A percentile compares a stretch with the other conserved stretches of the same genome.
These are phyloP conservation scores for Filosporella fistucella DNA, from an alignment of 495 filamentous ascomycete species.

Conservation along the genomic window DNA sequence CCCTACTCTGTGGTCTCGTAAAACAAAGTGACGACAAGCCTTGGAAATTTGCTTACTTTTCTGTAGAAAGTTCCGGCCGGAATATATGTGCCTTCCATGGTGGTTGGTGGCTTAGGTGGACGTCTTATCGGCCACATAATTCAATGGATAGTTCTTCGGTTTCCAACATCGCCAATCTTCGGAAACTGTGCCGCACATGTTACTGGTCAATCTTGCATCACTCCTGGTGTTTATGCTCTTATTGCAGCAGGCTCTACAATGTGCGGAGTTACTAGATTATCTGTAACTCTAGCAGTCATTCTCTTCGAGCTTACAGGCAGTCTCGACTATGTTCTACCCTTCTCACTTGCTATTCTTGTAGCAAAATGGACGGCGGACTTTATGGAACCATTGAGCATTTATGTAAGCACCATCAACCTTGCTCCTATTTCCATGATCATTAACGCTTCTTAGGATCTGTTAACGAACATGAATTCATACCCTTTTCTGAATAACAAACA, in stretches of 20 bases:
- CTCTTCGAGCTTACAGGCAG: constrained; percentile 94
- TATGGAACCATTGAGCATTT: constrained; percentile 90
- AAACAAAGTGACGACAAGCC: not conserved
- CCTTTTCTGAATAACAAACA: constrained; percentile 94
- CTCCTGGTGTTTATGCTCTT: constrained; percentile 91
- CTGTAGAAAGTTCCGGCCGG: constrained; percentile 80
- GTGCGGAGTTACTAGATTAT: constrained; percentile 93
- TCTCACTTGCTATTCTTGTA: constrained; percentile 86
- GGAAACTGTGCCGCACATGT: constrained; percentile 62
- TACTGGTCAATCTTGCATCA: constrained; percentile 79
- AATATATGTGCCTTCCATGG: constrained; percentile 98
- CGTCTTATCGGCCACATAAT: constrained; percentile 82
- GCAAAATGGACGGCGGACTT: constrained; percentile 98
- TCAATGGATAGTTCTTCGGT: constrained; percentile 74
- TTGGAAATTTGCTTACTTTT: constrained; percentile 9
- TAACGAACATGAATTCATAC: constrained; percentile 96
- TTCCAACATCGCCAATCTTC: constrained; percentile 69
- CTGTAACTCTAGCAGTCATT: constrained; percentile 92
- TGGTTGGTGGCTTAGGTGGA: constrained; percentile 90
- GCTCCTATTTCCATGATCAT: not conserved
- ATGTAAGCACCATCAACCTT: constrained; percentile 45
- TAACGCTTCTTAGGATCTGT: constrained; percentile 57
- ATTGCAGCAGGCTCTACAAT: constrained; percentile 95
- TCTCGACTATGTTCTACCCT: constrained; percentile 90
- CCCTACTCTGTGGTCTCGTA: not conserved